A percentile compares a stretch with the other conserved stretches of the same genome.
Evolutionary conservation across 106 monocot genomes (phyloP).

Genomic region (Allium fistulosum): DNA sequence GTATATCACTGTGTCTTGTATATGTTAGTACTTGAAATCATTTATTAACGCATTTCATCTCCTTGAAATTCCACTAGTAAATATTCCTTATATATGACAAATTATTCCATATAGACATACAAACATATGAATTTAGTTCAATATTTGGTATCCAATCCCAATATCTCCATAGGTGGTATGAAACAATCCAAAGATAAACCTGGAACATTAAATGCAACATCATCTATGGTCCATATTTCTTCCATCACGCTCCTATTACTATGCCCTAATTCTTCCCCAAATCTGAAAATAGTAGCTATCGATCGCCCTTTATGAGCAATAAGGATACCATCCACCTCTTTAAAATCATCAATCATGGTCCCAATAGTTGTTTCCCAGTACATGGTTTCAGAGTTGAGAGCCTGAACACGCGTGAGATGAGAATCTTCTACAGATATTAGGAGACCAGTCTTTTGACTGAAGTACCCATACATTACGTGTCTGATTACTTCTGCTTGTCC

Average conservation of each 20-base stretch:
- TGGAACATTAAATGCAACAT: constrained; percentile 47
- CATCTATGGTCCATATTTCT: constrained; percentile 56
- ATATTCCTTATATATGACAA: no score
- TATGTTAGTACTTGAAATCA: no score
- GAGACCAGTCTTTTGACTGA: constrained; percentile 57
- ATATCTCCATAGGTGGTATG: constrained; percentile 44
- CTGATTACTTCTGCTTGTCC: constrained; percentile 49
- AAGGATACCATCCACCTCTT: constrained; percentile 33
- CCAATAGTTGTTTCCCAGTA: constrained; percentile 64
- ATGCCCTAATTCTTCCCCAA: constrained; percentile 16
- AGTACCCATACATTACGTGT: constrained; percentile 54
- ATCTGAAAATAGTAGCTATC: constrained; percentile 34
- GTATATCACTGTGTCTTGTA: no score
- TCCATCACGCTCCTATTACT: constrained; percentile 32
- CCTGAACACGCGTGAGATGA: constrained; percentile 40
- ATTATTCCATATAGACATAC: no score
- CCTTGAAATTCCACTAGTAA: no score
- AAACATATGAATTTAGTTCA: no score
- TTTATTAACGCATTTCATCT: no score
- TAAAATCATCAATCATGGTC: constrained; percentile 36
- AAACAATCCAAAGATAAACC: constrained; percentile 52
- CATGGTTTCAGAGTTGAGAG: constrained; percentile 15
- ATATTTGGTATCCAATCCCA: neutral
- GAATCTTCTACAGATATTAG: constrained; percentile 55
- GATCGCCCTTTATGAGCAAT: constrained; percentile 39